Evolutionary conservation across 257 asterid genomes (phyloP).

Genomic region (Buddleja alternifolia): DNA sequence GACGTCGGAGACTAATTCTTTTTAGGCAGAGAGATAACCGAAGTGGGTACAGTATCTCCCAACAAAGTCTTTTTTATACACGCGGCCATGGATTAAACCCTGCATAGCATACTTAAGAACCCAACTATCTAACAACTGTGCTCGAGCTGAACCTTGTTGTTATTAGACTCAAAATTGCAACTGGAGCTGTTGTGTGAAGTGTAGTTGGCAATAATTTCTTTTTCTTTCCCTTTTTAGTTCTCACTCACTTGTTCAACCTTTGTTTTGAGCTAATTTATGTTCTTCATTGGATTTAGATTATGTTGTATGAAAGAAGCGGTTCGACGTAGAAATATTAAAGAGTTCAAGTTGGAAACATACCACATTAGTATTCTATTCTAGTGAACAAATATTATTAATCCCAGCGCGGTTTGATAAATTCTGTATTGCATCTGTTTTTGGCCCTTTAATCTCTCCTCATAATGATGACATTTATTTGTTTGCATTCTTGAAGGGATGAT

Average conservation of each 20-base stretch:
- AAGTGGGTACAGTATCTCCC: no score
- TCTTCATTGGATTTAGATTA: constrained; percentile 7
- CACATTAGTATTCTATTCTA: no score
- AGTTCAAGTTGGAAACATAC: no score
- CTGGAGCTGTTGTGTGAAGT: constrained; percentile 57
- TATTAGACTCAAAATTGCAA: constrained; percentile 91
- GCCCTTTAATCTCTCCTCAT: constrained; percentile 12
- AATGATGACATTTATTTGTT: constrained; percentile 21
- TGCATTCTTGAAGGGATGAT: constrained; percentile 65
- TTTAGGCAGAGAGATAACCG: no score
- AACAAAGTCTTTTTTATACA: no score
- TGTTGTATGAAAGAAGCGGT: background rate
- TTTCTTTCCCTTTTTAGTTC: constrained; percentile 22
- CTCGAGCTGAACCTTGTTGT: no score
- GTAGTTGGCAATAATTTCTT: constrained; percentile 1
- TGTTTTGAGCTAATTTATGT: background rate
- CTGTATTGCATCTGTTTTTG: background rate
- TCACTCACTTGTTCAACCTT: background rate
- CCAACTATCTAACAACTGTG: no score
- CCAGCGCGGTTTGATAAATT: constrained; percentile 7
- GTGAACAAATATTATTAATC: no score
- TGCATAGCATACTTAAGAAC: no score
- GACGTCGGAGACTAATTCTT: no score
- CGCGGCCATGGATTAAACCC: no score
- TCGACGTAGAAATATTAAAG: no score